phyloP scores from a whole-genome alignment of 768 basidiomycete genomes.

The Leucosporidium creatinivorum region DNA sequence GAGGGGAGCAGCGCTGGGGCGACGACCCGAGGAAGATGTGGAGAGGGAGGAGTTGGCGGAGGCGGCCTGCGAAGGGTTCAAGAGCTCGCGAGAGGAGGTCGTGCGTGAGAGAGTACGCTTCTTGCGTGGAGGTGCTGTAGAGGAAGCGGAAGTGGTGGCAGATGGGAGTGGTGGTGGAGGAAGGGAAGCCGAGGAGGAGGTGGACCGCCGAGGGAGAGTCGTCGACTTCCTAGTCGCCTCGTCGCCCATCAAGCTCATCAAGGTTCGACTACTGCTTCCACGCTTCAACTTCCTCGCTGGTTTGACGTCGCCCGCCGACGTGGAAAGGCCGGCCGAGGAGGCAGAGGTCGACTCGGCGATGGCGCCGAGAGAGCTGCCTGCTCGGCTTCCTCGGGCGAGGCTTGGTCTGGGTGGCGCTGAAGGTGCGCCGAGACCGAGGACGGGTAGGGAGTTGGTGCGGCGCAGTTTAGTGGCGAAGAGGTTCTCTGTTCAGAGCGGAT shows the following conservation, averaged over 20 bases:
- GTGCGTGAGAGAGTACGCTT: not conserved
- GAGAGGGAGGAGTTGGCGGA: not conserved
- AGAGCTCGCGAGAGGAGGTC: not conserved
- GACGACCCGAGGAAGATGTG: not conserved
- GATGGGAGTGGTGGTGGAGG: not conserved
- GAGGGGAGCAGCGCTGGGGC: too few relatives aligned
- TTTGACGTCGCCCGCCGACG: too few relatives aligned
- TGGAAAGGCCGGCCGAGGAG: too few relatives aligned
- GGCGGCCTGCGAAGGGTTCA: not conserved
- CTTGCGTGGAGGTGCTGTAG: not conserved
- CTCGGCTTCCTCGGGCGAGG: too few relatives aligned
- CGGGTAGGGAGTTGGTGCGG: slow-evolving; percentile 29
- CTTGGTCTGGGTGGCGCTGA: too few relatives aligned
- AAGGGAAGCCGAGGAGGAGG: not conserved
- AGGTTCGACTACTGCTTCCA: too few relatives aligned
- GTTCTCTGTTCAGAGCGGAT: slow-evolving; percentile 3
- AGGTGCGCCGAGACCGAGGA: slow-evolving; percentile 6
- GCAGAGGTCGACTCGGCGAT: too few relatives aligned
- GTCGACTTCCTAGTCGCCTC: too few relatives aligned
- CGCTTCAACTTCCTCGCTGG: too few relatives aligned
- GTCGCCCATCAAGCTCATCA: too few relatives aligned
- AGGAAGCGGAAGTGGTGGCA: not conserved
- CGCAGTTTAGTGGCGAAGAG: slow-evolving; percentile 28
- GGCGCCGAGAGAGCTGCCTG: too few relatives aligned
- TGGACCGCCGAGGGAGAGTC: too few relatives aligned